Percentiles rank a stretch among this genome's conserved stretches.
Conservation (phyloP, 169 alveolate species). For the Plasmodium vivax region DNA sequence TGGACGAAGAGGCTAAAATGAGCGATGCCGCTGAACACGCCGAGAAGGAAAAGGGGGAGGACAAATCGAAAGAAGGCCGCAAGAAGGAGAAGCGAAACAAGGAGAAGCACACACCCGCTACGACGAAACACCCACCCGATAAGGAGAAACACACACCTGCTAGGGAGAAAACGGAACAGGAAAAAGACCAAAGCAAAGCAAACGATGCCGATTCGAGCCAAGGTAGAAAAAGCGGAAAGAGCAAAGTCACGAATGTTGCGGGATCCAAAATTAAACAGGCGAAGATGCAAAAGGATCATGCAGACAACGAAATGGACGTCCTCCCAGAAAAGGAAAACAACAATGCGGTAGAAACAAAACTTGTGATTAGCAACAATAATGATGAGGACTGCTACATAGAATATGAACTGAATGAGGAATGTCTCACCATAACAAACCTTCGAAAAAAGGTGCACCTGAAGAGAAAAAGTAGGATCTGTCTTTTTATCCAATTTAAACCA, state of each 20-base stretch:
- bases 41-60: not conserved
- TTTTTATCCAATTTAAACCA: conserved; percentile 41
- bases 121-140: not conserved
- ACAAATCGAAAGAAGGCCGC: not conserved
- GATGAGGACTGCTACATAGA: conserved; percentile 66
- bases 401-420: conserved; percentile 48
- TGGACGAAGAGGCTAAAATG: not conserved
- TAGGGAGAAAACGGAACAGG: not conserved
- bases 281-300: not conserved
- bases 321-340: conserved; percentile 4
- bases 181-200: not conserved
- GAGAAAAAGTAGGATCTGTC: conserved; percentile 13
- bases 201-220: not conserved
- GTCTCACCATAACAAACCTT: conserved; percentile 14
- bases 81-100: not conserved
- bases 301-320: conserved; percentile 3
- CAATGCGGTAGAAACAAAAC: conserved; percentile 21
- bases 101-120: not conserved
- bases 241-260: not conserved
- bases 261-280: not conserved
- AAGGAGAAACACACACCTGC: not conserved
- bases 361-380: conserved; percentile 45
- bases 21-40: not conserved
- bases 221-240: not conserved
- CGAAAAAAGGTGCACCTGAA: conserved; percentile 28